Base-by-base conservation (phyloP, 805 yeast genomes). In the Candida gorgasii region DNA sequence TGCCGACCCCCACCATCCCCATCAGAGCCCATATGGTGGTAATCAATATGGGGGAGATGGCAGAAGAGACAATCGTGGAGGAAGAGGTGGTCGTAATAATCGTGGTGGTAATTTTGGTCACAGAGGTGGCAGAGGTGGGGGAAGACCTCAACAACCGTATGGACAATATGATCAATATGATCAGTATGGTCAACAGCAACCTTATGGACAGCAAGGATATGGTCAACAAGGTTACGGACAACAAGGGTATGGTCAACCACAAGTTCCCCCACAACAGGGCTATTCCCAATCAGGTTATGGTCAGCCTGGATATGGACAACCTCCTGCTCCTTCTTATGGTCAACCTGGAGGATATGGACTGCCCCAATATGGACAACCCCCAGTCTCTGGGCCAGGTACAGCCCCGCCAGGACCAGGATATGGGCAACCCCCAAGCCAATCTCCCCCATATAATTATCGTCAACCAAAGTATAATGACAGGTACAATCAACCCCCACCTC, bases 31-130 rank as follows among this genome's bases (percentile, higher is more conserved):
- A 4, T 27, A 6, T 13, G 17, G 16, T 29, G 30, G 28, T 6
- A 8, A 6, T 16, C 42, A 39, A 26, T 19, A 20, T 23, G 44
- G 41, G 5, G 34, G 20, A 7, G 35, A 47, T 15, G 42, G 27
- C 7, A 28, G 37, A 32, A 40, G 46, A 8, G 41, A 49, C 8
- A 43, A 51, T 30, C 51, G 47, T 5, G 40, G 57, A 16, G 50
- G 51, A 7, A 36, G 52, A 33, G 43, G 46, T 37, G 45, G 48
- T 22, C 7, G 28, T 7, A 11, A 11, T 24, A 13, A 11, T 24
- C 44, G 42, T 24, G 39, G 45, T 22, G 39, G 49, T 26, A 8
- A 19, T 7, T 33, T 42, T 30, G 44, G 50, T 24, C 41, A 41
- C 18, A 33, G 36, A 33, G 27, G 28, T 6, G 36, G 36, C 14